A percentile compares a stretch with the other conserved stretches of the same genome.
Evolutionary conservation across 768 basidiomycete species (phyloP).

Genomic region (Pulveroboletus sp.): DNA sequence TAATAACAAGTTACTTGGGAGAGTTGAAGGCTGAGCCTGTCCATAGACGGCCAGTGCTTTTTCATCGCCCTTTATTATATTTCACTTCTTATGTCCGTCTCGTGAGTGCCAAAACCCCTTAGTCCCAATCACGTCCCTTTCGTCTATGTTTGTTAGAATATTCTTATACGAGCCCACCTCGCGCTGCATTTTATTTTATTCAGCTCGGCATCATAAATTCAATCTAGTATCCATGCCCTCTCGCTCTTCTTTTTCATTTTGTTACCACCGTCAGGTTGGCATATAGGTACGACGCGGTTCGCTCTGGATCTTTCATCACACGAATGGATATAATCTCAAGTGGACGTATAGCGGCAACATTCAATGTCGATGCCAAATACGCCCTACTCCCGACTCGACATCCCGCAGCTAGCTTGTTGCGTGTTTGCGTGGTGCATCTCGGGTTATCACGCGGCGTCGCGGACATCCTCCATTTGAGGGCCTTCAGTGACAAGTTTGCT

Average conservation of each 20-base stretch:
- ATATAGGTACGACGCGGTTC: constrained; percentile 11
- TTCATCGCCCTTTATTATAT: background rate
- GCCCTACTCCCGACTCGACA: background rate
- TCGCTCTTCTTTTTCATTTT: background rate
- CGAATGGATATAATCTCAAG: constrained; percentile 5
- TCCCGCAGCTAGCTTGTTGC: too few species aligned
- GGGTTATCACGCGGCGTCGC: too few species aligned
- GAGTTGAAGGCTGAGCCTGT: constrained; percentile 32
- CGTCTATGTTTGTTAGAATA: constrained; percentile 15
- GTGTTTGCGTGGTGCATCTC: too few species aligned
- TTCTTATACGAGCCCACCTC: constrained; percentile 1
- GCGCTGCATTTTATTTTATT: constrained; percentile 26
- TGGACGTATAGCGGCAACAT: background rate
- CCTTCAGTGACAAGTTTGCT: too few species aligned
- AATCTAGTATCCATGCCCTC: constrained; percentile 22
- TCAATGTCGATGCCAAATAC: background rate
- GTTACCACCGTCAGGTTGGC: constrained; percentile 14
- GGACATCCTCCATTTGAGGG: too few species aligned
- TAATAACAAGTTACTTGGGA: constrained; percentile 10
- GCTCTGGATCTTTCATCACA: constrained; percentile 12
- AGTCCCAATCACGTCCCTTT: background rate
- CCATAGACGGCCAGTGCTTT: constrained; percentile 13
- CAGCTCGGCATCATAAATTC: constrained; percentile 23
- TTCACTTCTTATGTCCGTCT: background rate
- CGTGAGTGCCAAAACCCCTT: background rate